A percentile compares a stretch with the other conserved stretches of the same genome.
These are phyloP conservation scores for Clarkia xantiana DNA, from an alignment of 345 rosid genomes.

Conservation along the genomic window DNA sequence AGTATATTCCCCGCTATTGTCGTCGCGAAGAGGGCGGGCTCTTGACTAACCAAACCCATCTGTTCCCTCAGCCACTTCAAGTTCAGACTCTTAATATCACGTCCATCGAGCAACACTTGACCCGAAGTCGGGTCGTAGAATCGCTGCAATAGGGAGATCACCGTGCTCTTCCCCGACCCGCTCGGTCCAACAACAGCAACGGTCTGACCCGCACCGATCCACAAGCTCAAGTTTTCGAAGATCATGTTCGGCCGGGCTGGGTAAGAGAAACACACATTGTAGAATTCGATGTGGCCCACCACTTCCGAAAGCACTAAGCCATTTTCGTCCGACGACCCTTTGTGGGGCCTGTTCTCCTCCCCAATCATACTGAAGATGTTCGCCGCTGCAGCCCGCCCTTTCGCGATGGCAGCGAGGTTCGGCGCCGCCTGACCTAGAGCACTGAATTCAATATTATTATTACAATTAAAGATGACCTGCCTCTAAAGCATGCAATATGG, in stretches of 20 bases:
- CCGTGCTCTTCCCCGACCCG: slow-evolving; percentile 85
- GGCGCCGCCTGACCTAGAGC: slow-evolving; percentile 75
- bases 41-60: slow-evolving; percentile 86
- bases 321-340: slow-evolving; percentile 8
- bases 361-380: slow-evolving; percentile 41
- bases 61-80: slow-evolving; percentile 74
- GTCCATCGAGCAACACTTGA: slow-evolving; percentile 49
- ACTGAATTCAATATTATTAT: slow-evolving; percentile 18
- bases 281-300: slow-evolving; percentile 48
- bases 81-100: slow-evolving; percentile 37
- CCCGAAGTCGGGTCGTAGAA: slow-evolving; percentile 78
- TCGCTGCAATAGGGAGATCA: slow-evolving; percentile 71
- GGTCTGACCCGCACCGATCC: slow-evolving; percentile 45
- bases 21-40: slow-evolving; percentile 76
- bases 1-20: slow-evolving; percentile 51
- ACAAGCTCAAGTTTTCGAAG: slow-evolving; percentile 55
- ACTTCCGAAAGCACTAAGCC: slow-evolving; percentile 30
- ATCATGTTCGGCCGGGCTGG: slow-evolving; percentile 49
- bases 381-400: slow-evolving; percentile 59
- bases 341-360: slow-evolving; percentile 14
- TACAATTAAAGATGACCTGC: too few relatives aligned
- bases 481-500: too few relatives aligned
- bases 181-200: slow-evolving; percentile 77
- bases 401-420: slow-evolving; percentile 58
- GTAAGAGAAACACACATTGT: slow-evolving; percentile 42